These are phyloP conservation scores for Venturia nashicola DNA, from an alignment of 2,329 filamentous ascomycete species.

Conservation along the genomic window DNA sequence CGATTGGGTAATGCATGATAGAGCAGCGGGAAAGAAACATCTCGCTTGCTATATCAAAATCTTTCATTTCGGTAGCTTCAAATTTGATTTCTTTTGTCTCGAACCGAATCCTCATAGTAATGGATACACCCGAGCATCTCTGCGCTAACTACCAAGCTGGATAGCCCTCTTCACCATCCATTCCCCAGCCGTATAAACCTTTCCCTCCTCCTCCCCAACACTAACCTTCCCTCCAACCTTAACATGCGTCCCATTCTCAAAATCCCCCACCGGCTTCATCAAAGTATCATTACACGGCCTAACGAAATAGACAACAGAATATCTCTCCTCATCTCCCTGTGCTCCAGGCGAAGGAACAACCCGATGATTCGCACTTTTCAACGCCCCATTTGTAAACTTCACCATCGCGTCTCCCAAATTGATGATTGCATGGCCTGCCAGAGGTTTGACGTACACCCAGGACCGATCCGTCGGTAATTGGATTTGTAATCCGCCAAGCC, in stretches of 20 bases:
- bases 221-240: conserved; percentile 8
- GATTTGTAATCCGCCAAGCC: conserved; percentile 28
- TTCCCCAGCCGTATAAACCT: conserved; percentile 8
- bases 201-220: conserved; percentile 5
- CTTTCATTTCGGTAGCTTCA: not conserved
- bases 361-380: conserved; percentile 10
- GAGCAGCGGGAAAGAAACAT: not conserved
- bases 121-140: no score
- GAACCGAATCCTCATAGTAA: no score
- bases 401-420: conserved; percentile 28
- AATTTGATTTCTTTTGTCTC: not conserved
- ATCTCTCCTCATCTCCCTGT: conserved; percentile 9
- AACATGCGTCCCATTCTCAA: conserved; percentile 7
- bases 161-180: conserved; percentile 9
- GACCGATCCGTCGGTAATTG: conserved; percentile 15
- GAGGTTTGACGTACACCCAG: conserved; percentile 27
- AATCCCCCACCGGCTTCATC: conserved; percentile 9
- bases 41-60: no score
- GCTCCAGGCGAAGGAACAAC: conserved; percentile 8
- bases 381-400: conserved; percentile 10
- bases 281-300: conserved; percentile 8
- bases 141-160: not conserved
- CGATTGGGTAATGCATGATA: not conserved
- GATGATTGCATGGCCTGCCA: conserved; percentile 25
- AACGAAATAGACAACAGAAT: conserved; percentile 11